These are phyloP conservation scores for Persicaria tinctoria DNA, from an alignment of 148 eudicot genomes.

Conservation along the genomic window DNA sequence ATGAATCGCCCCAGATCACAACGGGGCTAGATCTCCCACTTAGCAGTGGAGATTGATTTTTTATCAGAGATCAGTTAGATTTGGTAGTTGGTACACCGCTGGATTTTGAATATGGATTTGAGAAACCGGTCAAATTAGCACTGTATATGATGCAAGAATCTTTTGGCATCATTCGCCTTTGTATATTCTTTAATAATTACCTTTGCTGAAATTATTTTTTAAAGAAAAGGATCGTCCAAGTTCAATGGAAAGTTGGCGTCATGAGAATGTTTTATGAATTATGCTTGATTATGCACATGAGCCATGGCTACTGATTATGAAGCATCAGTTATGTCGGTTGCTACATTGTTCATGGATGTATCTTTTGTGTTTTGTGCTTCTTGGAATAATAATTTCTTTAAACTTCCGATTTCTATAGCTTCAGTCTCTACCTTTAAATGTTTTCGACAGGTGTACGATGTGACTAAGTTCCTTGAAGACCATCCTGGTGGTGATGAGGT, in stretches of 20 bases:
- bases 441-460: conserved; percentile 60
- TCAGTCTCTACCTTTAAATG: neutral
- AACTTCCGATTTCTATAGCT: neutral
- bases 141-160: neutral
- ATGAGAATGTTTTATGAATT: no score
- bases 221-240: no score
- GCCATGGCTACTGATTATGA: neutral
- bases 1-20: neutral
- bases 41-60: neutral
- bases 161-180: no score
- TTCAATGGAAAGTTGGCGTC: no score
- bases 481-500: conserved; percentile 97
- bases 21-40: neutral
- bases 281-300: no score
- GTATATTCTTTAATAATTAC: no score
- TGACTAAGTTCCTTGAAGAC: conserved; percentile 82
- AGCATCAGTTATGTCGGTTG: neutral
- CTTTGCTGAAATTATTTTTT: no score
- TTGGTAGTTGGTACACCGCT: neutral
- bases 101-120: neutral
- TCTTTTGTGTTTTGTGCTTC: neutral
- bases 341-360: neutral
- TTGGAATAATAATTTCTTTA: neutral
- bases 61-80: neutral
- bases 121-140: neutral